Conservation (phyloP, 1,139 yeast genomes). For the Taphrina flavorubra region DNA sequence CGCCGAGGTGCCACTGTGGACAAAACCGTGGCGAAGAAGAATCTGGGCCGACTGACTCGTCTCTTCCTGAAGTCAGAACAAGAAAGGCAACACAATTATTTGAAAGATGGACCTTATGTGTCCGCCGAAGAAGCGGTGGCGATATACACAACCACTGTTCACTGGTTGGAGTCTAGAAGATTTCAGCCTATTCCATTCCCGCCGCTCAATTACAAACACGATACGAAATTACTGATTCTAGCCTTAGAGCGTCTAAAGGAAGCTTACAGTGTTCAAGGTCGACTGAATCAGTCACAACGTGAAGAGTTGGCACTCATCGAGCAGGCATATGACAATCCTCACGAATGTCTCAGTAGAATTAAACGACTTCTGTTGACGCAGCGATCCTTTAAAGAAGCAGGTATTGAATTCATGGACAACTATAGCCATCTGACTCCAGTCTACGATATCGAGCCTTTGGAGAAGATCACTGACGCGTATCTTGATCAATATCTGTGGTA, state of each 20-base stretch:
- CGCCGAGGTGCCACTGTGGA: conserved; percentile 88
- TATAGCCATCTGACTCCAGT: conserved; percentile 85
- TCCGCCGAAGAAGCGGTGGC: conserved; percentile 88
- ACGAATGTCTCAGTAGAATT: conserved; percentile 82
- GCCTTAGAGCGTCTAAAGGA: conserved; percentile 91
- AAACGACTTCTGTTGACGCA: conserved; percentile 85
- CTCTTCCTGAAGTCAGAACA: conserved; percentile 93
- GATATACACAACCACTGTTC: conserved; percentile 82
- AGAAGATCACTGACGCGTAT: conserved; percentile 95
- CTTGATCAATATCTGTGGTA: conserved; percentile 95
- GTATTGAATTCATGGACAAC: conserved; percentile 89
- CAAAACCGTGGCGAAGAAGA: conserved; percentile 90
- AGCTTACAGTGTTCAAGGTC: conserved; percentile 77
- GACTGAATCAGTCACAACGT: conserved; percentile 83
- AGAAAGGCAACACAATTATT: conserved; percentile 78
- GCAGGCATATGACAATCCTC: conserved; percentile 96
- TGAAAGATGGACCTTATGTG: conserved; percentile 85
- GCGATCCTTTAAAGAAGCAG: conserved; percentile 88
- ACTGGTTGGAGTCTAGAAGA: conserved; percentile 87
- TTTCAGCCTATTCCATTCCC: conserved; percentile 94
- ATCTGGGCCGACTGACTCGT: conserved; percentile 86
- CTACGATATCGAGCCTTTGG: conserved; percentile 85
- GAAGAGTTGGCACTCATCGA: conserved; percentile 93
- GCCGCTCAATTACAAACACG: conserved; percentile 88
- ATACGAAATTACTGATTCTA: conserved; percentile 82